A percentile compares a stretch with the other conserved stretches of the same genome.
These are phyloP conservation scores for Parmelia sp. DNA, from an alignment of 495 filamentous ascomycete species.

Conservation along the genomic window DNA sequence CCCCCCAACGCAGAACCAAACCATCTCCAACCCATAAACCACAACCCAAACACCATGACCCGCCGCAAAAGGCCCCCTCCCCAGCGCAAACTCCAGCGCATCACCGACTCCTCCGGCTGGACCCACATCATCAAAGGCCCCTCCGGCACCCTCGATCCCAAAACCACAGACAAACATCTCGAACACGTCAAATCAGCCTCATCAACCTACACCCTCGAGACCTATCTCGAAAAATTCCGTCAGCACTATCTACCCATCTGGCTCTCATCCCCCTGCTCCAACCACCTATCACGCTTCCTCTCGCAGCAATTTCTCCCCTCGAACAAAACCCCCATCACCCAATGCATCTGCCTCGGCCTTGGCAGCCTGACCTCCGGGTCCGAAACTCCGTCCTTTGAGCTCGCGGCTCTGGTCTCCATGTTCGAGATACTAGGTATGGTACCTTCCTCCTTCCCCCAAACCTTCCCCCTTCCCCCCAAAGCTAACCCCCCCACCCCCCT, in stretches of 20 bases:
- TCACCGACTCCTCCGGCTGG: conserved; percentile 50
- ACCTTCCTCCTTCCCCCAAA: too few relatives aligned
- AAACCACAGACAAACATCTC: conserved; percentile 19
- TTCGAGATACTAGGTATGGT: conserved; percentile 34
- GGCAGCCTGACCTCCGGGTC: conserved; percentile 41
- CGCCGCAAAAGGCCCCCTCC: conserved; percentile 30
- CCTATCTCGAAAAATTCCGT: conserved; percentile 31
- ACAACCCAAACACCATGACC: conserved; percentile 30
- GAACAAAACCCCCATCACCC: conserved; percentile 9
- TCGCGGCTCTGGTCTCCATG: conserved; percentile 54
- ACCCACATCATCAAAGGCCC: conserved; percentile 44
- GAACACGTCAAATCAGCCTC: conserved; percentile 17
- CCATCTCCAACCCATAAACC: background rate
- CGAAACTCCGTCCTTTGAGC: conserved; percentile 44
- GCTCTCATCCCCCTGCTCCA: conserved; percentile 13
- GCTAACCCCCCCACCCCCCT: background rate
- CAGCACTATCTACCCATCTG: conserved; percentile 10
- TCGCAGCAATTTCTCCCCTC: conserved; percentile 1
- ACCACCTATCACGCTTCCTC: conserved; percentile 1
- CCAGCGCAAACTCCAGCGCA: conserved; percentile 39
- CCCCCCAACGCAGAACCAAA: background rate
- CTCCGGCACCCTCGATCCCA: conserved; percentile 24
- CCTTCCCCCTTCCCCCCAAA: background rate
- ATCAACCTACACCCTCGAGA: conserved; percentile 35
- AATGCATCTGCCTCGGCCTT: conserved; percentile 49